Base-by-base conservation (phyloP, 345 rosid genomes). In the Euphorbia tirucalli region DNA sequence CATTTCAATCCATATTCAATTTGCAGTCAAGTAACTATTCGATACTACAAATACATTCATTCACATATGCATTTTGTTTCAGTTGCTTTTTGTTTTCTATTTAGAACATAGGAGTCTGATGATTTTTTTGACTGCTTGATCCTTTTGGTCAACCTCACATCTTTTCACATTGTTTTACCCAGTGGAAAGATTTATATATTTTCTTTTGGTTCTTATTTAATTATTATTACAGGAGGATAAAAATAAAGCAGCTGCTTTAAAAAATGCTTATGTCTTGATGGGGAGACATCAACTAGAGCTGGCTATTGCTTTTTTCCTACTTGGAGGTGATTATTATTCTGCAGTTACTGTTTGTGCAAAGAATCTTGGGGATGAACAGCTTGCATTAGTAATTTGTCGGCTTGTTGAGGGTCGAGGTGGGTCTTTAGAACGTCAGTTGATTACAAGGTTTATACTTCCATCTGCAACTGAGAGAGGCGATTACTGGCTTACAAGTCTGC, bases 231-330 rank as follows among this genome's bases (percentile, higher is more conserved):
- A 93, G 97, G 98, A 91, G 80, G 98, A 93, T 75, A 93, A 88
- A 80, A 86, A 91, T 73, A 93, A 87, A 83, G 88, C 96, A 50
- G 98, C 97, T 69, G 97, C 97, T 72, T 75, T 93, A 71, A 93
- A 93, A 85, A 91, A 93, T 87, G 98, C 97, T 18, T 93, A 91
- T 81, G 97, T 93, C 74, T 85, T 93, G 75, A 85, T 93, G 90
- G 96, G 98, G 54, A 88, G 88, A 75, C 98, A 93, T 81, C 97
- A 93, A 70, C 78, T 91, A 75, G 97, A 89, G 87, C 79, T 91
- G 77, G 97, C 98, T 60, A 75, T 84, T 80, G 96, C 93, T 72
- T 91, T 93, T 85, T 93, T 93, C 78, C 85, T 93, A 70, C 97
- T 93, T 74, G 98, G 98, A 72, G 93, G 98, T 74, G 98, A 93